Percentiles rank a stretch among this genome's conserved stretches.
phyloP scores from a whole-genome alignment of 31 red algal genomes.

The Odonthalia washingtoniensis region DNA sequence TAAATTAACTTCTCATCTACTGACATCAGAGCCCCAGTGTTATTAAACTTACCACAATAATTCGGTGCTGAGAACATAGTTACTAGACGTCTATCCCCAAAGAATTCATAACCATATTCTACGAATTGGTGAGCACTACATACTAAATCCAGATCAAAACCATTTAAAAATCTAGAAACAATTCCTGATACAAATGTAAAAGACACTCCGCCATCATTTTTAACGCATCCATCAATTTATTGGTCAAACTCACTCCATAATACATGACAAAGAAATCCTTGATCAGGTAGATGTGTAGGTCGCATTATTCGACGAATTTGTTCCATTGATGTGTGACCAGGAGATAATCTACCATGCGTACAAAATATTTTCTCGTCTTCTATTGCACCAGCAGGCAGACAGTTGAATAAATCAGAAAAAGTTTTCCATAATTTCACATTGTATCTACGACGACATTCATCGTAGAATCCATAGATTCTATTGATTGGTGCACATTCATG shows the following conservation, averaged over 20 bases:
- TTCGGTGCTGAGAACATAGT: constrained; percentile 99
- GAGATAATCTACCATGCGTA: constrained; percentile 95
- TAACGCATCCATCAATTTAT: constrained; percentile 96
- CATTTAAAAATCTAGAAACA: constrained; percentile 84
- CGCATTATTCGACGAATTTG: constrained; percentile 94
- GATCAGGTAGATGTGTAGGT: constrained; percentile 95
- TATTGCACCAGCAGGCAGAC: constrained; percentile 91
- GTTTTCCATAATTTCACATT: constrained; percentile 99
- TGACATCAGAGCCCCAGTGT: constrained; percentile 97
- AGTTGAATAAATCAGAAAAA: constrained; percentile 99
- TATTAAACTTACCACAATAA: constrained; percentile 98
- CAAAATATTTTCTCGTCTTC: constrained; percentile 99
- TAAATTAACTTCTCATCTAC: constrained; percentile 99
- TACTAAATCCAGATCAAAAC: constrained; percentile 90
- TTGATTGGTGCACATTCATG: constrained; percentile 98
- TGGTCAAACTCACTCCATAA: constrained; percentile 98
- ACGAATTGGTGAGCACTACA: constrained; percentile 99
- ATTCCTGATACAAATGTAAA: constrained; percentile 97
- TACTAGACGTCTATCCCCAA: constrained; percentile 87
- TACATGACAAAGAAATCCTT: constrained; percentile 94
- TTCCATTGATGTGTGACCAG: constrained; percentile 93
- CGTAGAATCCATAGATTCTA: constrained; percentile 99
- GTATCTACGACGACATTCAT: constrained; percentile 96
- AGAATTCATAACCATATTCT: constrained; percentile 98
- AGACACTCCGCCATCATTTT: constrained; percentile 94